phyloP scores from a whole-genome alignment of 257 asterid genomes.

The Solanum chmielewskii region DNA sequence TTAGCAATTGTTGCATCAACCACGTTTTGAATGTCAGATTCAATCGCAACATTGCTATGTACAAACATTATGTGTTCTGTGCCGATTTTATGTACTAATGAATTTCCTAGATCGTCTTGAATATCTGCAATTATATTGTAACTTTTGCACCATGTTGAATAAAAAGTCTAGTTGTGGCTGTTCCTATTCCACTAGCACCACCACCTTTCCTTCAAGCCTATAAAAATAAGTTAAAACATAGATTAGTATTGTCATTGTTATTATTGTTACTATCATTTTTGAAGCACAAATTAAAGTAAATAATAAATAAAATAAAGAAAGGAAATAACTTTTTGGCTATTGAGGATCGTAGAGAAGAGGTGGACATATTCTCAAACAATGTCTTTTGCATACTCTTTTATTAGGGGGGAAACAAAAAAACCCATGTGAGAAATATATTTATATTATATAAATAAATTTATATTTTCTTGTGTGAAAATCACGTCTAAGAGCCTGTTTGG shows the following conservation, averaged over 20 bases:
- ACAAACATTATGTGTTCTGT: neutral
- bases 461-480: no score
- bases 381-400: no score
- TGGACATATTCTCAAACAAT: no score
- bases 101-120: neutral
- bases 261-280: no score
- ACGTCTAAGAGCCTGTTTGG: no score
- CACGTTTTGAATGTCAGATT: neutral
- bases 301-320: no score
- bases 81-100: neutral
- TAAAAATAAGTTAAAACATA: neutral
- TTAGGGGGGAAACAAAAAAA: no score
- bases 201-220: neutral
- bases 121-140: neutral
- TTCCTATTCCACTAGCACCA: neutral
- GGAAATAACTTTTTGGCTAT: no score
- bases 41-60: neutral
- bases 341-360: neutral
- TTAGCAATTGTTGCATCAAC: neutral
- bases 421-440: no score
- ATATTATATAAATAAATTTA: no score
- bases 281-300: neutral
- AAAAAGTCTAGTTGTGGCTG: neutral
- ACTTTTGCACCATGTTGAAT: neutral
- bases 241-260: no score